These are phyloP conservation scores for Metschnikowia peoriensis DNA, from an alignment of 805 yeast genomes.

Conservation along the genomic window DNA sequence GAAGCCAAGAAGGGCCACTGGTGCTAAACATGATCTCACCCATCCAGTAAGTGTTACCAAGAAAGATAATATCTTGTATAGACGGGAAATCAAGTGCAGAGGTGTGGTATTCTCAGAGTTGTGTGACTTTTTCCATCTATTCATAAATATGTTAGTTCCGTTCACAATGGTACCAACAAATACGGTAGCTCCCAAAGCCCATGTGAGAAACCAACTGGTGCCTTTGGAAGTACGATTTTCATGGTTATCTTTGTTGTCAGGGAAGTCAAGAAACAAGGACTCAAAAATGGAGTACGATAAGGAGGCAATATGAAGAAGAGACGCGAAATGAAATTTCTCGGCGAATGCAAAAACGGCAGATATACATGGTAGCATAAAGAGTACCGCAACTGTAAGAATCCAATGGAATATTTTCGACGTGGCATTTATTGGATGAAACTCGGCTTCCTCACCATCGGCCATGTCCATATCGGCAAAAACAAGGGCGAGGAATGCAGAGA, in stretches of 20 bases:
- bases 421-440: slow-evolving; percentile 47
- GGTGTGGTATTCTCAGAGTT: slow-evolving; percentile 6
- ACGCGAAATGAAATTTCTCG: slow-evolving; percentile 34
- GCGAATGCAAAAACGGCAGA: slow-evolving; percentile 57
- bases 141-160: slow-evolving; percentile 47
- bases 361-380: slow-evolving; percentile 56
- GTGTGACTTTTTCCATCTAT: slow-evolving; percentile 18
- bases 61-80: slow-evolving; percentile 47
- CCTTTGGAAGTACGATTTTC: slow-evolving; percentile 69
- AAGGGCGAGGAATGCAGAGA: slow-evolving; percentile 1
- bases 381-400: slow-evolving; percentile 47
- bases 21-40: slow-evolving; percentile 77
- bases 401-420: slow-evolving; percentile 63
- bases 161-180: slow-evolving; percentile 55
- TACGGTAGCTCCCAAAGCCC: slow-evolving; percentile 46
- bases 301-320: slow-evolving; percentile 15
- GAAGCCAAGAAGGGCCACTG: slow-evolving; percentile 81
- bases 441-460: slow-evolving; percentile 28
- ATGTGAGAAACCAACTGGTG: slow-evolving; percentile 60
- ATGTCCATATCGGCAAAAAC: slow-evolving; percentile 21
- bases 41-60: slow-evolving; percentile 60
- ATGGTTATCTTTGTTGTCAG: slow-evolving; percentile 57
- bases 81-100: slow-evolving; percentile 12
- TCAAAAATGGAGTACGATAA: slow-evolving; percentile 52
- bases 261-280: slow-evolving; percentile 55